Evolutionary conservation across 148 eudicot genomes (phyloP).

Genomic region (Arbutus unedo): DNA sequence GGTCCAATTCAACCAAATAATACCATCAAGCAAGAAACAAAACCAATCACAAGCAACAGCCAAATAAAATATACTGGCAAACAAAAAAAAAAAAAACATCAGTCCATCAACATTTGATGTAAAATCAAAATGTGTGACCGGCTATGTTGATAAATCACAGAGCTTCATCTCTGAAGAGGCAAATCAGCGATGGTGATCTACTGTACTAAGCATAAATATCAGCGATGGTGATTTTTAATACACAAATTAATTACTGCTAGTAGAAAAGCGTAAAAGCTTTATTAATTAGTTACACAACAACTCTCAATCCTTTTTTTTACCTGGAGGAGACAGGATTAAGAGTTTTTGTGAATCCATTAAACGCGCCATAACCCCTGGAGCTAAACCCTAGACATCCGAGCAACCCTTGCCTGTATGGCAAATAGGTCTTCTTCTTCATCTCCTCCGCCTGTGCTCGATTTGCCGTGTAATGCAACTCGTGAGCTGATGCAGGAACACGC

Average conservation of each 20-base stretch:
- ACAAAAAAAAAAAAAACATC: no score
- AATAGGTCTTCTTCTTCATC: conserved; percentile 14
- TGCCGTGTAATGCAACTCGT: conserved; percentile 12
- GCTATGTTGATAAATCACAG: background rate
- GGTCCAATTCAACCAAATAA: no score
- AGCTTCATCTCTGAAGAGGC: background rate
- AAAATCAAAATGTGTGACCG: background rate
- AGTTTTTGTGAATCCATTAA: background rate
- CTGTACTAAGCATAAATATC: background rate
- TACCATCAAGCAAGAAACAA: background rate
- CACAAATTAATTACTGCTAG: no score
- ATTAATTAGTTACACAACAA: no score
- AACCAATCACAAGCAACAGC: background rate
- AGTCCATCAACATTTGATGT: background rate
- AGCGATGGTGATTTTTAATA: background rate
- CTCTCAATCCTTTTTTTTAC: background rate
- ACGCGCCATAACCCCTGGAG: conserved; percentile 9
- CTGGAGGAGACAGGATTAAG: background rate
- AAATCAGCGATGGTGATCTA: background rate
- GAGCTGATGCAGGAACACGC: background rate
- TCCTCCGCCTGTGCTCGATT: conserved; percentile 15
- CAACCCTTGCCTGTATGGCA: conserved; percentile 10
- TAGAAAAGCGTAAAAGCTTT: no score
- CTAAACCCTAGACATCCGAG: conserved; percentile 9
- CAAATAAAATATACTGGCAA: no score